A percentile compares a stretch with the other conserved stretches of the same genome.
phyloP scores from a whole-genome alignment of 2,329 filamentous ascomycete species.

The Pezicula neosporulosa region DNA sequence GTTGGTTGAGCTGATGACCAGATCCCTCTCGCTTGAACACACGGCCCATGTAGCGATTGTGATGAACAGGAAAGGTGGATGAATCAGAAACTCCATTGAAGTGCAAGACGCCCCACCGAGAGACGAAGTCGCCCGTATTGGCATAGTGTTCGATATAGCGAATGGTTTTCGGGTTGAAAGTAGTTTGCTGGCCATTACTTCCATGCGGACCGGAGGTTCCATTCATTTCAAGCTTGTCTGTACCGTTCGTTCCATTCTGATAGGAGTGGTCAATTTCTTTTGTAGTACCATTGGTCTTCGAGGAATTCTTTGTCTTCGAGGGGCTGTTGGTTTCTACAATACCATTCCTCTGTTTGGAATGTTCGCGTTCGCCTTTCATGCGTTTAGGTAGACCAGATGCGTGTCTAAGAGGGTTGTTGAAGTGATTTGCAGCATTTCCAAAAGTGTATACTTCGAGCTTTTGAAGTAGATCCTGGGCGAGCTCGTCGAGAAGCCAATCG shows the following conservation, averaged over 20 bases:
- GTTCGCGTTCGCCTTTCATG: too few relatives aligned
- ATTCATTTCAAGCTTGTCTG: neutral
- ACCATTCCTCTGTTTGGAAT: neutral
- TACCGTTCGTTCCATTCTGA: too few relatives aligned
- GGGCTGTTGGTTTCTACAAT: neutral
- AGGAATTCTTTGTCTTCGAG: neutral
- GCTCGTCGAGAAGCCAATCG: slow-evolving; percentile 70
- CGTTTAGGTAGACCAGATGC: neutral
- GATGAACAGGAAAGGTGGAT: neutral
- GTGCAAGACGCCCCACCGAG: slow-evolving; percentile 68
- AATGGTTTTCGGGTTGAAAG: neutral
- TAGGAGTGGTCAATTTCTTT: too few relatives aligned
- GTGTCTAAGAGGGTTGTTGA: slow-evolving; percentile 62
- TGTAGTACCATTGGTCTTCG: too few relatives aligned
- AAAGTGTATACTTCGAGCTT: slow-evolving; percentile 75
- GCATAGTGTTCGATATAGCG: slow-evolving; percentile 73
- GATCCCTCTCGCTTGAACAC: slow-evolving; percentile 8
- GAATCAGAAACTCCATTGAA: neutral
- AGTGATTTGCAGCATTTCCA: slow-evolving; percentile 73
- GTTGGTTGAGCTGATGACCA: slow-evolving; percentile 22
- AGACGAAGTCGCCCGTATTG: slow-evolving; percentile 70
- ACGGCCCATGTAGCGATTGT: slow-evolving; percentile 4
- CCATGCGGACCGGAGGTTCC: neutral
- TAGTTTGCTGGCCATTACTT: neutral
- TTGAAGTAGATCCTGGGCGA: slow-evolving; percentile 56